phyloP scores from a whole-genome alignment of 2,329 filamentous ascomycete genomes.

The Fusarium proliferatum region DNA sequence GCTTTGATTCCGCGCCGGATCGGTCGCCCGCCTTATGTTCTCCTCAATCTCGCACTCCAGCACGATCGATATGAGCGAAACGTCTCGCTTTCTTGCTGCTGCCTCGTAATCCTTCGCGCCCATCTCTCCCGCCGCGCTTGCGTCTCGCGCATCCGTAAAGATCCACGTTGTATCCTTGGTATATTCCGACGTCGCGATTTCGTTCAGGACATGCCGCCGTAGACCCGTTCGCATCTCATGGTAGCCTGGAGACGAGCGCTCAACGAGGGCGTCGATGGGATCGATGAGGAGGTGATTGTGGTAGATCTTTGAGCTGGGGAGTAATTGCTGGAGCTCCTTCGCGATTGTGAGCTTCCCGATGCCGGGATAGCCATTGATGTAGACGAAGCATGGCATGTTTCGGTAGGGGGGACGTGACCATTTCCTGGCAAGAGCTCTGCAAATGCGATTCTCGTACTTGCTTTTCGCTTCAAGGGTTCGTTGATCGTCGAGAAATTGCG shows the following conservation, averaged over 20 bases:
- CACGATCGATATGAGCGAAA: not conserved
- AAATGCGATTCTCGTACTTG: accelerated
- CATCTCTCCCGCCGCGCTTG: not conserved
- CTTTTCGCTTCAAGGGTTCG: accelerated
- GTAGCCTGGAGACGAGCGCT: not conserved
- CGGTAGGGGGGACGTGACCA: accelerated
- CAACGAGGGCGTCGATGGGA: not conserved
- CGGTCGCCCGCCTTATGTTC: not conserved
- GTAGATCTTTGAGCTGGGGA: not conserved
- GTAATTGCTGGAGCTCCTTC: not conserved
- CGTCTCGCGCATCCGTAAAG: not conserved
- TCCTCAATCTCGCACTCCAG: not conserved
- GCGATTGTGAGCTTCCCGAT: conserved; percentile 7
- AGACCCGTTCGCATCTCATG: not conserved
- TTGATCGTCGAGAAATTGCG: accelerated
- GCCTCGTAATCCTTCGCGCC: not conserved
- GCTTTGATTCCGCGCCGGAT: accelerated
- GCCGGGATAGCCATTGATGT: conserved; percentile 7
- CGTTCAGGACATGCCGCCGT: not conserved
- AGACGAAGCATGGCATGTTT: not conserved
- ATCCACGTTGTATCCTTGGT: not conserved
- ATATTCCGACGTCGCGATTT: not conserved
- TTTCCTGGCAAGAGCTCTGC: accelerated
- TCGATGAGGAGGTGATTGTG: conserved; percentile 3
- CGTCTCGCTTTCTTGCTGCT: no score